A percentile compares a stretch with the other conserved stretches of the same genome.
Evolutionary conservation across 495 filamentous ascomycete species (phyloP).

Genomic region (Trichoderma gamsii): DNA sequence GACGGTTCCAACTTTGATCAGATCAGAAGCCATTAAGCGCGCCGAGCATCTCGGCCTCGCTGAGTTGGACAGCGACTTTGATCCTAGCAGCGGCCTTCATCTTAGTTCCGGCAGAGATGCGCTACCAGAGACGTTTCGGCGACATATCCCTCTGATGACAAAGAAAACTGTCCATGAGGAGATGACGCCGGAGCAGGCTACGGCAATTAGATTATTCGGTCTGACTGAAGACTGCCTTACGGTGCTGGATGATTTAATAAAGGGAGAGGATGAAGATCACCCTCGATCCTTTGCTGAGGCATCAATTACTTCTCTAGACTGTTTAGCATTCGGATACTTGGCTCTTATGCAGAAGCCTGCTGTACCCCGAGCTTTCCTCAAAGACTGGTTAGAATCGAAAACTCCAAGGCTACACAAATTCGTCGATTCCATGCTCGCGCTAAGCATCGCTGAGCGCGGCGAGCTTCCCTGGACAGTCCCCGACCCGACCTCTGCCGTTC

Average conservation of each 20-base stretch:
- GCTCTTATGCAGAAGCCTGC: slow-evolving; percentile 64
- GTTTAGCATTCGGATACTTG: slow-evolving; percentile 70
- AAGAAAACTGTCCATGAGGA: slow-evolving; percentile 26
- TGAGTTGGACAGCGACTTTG: slow-evolving; percentile 26
- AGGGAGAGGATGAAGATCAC: slow-evolving; percentile 26
- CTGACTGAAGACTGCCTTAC: slow-evolving; percentile 62
- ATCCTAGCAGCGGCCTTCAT: slow-evolving; percentile 18
- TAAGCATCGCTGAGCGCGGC: slow-evolving; percentile 33
- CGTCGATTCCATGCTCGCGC: slow-evolving; percentile 39
- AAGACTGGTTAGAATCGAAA: slow-evolving; percentile 51
- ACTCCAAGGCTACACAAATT: slow-evolving; percentile 51
- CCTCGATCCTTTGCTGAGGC: slow-evolving; percentile 45
- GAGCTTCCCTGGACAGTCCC: slow-evolving; percentile 18
- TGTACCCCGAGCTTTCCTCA: slow-evolving; percentile 66
- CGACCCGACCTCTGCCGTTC: slow-evolving; percentile 14
- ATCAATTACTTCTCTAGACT: slow-evolving; percentile 54
- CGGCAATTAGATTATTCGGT: slow-evolving; percentile 62
- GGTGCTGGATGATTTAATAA: slow-evolving; percentile 59
- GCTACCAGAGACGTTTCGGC: slow-evolving; percentile 14
- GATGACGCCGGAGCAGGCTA: slow-evolving; percentile 43
- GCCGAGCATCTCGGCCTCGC: slow-evolving; percentile 69
- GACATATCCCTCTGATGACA: slow-evolving; percentile 21
- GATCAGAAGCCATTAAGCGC: slow-evolving; percentile 58
- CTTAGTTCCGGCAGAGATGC: slow-evolving; percentile 9
- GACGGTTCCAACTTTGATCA: slow-evolving; percentile 62